These are phyloP conservation scores for Phytophthora sp. DNA, from an alignment of 352 stramenopile genomes.

Conservation along the genomic window DNA sequence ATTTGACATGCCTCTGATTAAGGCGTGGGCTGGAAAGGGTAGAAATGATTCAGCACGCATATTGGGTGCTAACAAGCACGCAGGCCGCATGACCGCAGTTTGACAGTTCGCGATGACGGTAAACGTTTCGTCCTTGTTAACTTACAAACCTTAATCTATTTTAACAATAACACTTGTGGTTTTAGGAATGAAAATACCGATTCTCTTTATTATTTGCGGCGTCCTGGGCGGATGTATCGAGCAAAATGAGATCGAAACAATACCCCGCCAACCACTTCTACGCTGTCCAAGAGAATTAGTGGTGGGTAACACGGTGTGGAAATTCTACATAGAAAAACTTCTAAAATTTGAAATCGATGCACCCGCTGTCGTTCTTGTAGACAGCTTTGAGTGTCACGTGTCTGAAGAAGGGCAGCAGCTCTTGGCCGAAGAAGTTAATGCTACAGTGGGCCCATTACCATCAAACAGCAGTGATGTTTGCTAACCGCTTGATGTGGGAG, in stretches of 20 bases:
- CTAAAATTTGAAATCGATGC: background rate
- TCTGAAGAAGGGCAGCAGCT: background rate
- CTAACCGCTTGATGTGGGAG: background rate
- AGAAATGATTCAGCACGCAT: background rate
- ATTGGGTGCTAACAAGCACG: background rate
- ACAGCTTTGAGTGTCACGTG: background rate
- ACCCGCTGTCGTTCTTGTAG: background rate
- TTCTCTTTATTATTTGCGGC: background rate
- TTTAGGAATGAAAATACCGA: background rate
- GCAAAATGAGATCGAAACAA: background rate
- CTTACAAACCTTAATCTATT: background rate
- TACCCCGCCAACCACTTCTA: background rate
- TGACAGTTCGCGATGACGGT: constrained; percentile 1
- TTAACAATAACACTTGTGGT: background rate
- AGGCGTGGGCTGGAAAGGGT: background rate
- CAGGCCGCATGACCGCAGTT: background rate
- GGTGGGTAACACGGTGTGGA: background rate
- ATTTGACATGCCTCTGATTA: constrained; percentile 8
- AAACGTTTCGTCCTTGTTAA: too few species aligned
- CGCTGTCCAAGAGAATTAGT: background rate
- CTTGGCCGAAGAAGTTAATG: background rate
- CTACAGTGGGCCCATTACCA: background rate
- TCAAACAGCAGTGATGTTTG: background rate
- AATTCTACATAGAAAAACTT: background rate
- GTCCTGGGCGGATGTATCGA: background rate